These are phyloP conservation scores for Hyphopichia khmerensis DNA, from an alignment of 1,139 yeast genomes.

Conservation along the genomic window DNA sequence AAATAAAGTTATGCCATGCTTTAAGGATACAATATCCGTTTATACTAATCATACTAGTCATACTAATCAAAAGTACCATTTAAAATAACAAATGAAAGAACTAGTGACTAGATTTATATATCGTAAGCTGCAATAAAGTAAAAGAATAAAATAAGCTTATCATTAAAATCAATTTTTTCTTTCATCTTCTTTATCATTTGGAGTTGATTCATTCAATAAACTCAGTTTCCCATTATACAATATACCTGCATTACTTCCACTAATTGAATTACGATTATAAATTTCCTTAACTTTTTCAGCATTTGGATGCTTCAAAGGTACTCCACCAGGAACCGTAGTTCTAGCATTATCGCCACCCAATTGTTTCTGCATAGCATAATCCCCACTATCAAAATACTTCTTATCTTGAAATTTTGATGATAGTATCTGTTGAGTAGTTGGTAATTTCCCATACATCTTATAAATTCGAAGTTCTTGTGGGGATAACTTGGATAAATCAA, in stretches of 20 bases:
- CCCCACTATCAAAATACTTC: constrained; percentile 95
- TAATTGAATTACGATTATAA: constrained; percentile 45
- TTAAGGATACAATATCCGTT: no score
- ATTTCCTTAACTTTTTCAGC: constrained; percentile 52
- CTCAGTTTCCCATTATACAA: constrained; percentile 48
- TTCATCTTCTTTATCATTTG: constrained; percentile 24
- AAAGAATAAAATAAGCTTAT: no score
- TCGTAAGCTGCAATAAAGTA: no score
- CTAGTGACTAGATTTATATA: no score
- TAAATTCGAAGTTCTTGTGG: constrained; percentile 71
- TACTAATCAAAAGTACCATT: no score
- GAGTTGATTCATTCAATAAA: constrained; percentile 45
- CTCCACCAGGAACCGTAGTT: constrained; percentile 27
- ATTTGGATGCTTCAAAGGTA: constrained; percentile 47
- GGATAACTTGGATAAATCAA: constrained; percentile 57
- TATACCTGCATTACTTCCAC: constrained; percentile 45
- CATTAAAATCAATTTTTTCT: constrained; percentile 3
- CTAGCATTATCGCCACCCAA: constrained; percentile 33
- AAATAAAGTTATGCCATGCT: no score
- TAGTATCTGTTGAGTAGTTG: constrained; percentile 80
- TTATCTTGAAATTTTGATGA: constrained; percentile 82
- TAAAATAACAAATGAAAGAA: no score
- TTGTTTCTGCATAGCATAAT: constrained; percentile 86
- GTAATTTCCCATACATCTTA: constrained; percentile 84
- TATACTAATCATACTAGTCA: no score